These are phyloP conservation scores for Paraurostyla sp. DNA, from an alignment of 73 alveolate genomes.

Conservation along the genomic window DNA sequence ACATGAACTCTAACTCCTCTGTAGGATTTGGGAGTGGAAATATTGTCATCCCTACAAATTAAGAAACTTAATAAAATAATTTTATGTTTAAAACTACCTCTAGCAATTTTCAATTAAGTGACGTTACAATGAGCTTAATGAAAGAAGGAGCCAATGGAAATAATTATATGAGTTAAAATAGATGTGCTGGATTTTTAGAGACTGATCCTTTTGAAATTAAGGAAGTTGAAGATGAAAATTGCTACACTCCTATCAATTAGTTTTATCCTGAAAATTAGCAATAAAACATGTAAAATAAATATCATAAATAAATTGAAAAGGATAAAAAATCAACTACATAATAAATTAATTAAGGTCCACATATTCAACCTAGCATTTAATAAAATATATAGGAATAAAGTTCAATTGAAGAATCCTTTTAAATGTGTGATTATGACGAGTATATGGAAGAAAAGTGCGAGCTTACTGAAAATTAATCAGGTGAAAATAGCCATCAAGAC, in stretches of 20 bases:
- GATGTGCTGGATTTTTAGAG: not conserved
- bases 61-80: not conserved
- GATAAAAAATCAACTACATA: not conserved
- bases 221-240: slow-evolving; percentile 2
- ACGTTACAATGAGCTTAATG: not conserved
- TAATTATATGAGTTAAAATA: not conserved
- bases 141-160: not conserved
- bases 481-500: too few species aligned
- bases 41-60: not conserved
- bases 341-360: not conserved
- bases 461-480: slow-evolving; percentile 44
- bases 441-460: slow-evolving; percentile 31
- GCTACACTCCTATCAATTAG: not conserved
- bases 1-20: slow-evolving; percentile 14
- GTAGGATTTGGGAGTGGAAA: not conserved
- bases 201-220: slow-evolving; percentile 31
- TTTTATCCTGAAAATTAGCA: not conserved
- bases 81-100: slow-evolving; percentile 22
- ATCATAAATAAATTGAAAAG: not conserved
- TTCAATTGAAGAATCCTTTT: slow-evolving; percentile 3
- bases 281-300: not conserved
- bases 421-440: slow-evolving; percentile 35
- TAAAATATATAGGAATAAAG: too few species aligned
- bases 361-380: too few species aligned
- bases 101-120: slow-evolving; percentile 18